phyloP scores from a whole-genome alignment of 345 rosid genomes.

The Eucalyptus rudis region DNA sequence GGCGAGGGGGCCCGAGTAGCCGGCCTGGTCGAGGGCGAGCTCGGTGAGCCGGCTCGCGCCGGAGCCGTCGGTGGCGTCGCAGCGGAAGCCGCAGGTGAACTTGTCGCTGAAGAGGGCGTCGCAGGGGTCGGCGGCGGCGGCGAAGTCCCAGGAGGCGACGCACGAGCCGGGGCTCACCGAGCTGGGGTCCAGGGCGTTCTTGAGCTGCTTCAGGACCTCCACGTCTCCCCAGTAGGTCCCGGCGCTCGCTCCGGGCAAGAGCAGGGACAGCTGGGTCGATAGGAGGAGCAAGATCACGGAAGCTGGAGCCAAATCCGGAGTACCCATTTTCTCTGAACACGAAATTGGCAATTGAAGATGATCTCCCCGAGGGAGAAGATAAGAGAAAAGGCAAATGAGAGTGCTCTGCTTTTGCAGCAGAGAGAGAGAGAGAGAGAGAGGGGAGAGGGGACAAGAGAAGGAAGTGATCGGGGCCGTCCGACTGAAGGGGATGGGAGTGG shows the following conservation, averaged over 20 bases:
- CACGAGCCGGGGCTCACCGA: slow-evolving; percentile 70
- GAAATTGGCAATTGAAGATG: neutral
- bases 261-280: neutral
- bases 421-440: neutral
- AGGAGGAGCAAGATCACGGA: neutral
- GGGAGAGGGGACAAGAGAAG: neutral
- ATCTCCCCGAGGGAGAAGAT: neutral
- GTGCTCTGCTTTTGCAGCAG: neutral
- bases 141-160: slow-evolving; percentile 74
- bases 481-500: neutral
- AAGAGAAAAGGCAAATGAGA: neutral
- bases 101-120: slow-evolving; percentile 55
- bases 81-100: slow-evolving; percentile 89
- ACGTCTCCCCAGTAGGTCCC: slow-evolving; percentile 50
- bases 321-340: neutral
- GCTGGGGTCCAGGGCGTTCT: slow-evolving; percentile 23
- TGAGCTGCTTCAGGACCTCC: slow-evolving; percentile 35
- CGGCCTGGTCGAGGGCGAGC: slow-evolving; percentile 63
- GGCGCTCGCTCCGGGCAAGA: slow-evolving; percentile 6
- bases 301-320: neutral
- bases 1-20: slow-evolving; percentile 52
- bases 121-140: slow-evolving; percentile 64
- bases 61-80: slow-evolving; percentile 32
- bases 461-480: slow-evolving; percentile 3
- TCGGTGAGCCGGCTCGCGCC: slow-evolving; percentile 62